phyloP scores from a whole-genome alignment of 768 basidiomycete species.

The Lactifluus hygrophoroides region DNA sequence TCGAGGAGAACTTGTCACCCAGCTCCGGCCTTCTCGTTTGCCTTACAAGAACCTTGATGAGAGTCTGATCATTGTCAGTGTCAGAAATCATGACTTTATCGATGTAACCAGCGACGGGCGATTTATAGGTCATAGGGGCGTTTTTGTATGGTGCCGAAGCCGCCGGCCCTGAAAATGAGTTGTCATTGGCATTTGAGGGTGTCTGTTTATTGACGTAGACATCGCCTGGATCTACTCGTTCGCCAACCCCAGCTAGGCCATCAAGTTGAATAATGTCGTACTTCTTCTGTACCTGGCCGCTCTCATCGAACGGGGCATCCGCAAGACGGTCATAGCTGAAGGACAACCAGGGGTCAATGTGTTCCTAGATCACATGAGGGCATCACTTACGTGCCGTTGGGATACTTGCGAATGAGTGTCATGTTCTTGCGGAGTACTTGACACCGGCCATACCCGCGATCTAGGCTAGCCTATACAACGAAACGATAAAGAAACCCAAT shows the following conservation, averaged over 20 bases:
- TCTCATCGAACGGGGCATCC: conserved; percentile 82
- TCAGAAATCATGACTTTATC: conserved; percentile 98
- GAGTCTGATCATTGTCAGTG: conserved; percentile 90
- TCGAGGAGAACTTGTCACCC: conserved; percentile 96
- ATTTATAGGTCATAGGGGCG: conserved; percentile 87
- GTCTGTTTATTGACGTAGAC: conserved; percentile 97
- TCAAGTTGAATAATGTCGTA: conserved; percentile 90
- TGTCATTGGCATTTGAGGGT: conserved; percentile 89
- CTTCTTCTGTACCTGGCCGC: conserved; percentile 68
- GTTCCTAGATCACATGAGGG: background rate
- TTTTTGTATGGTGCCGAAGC: conserved; percentile 86
- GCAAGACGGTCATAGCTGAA: conserved; percentile 85
- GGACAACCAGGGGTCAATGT: background rate
- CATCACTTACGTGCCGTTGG: conserved; percentile 84
- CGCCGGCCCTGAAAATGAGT: conserved; percentile 77
- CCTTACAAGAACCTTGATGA: conserved; percentile 95
- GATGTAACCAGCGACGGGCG: conserved; percentile 86
- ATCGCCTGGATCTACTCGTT: conserved; percentile 86
- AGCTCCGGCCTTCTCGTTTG: conserved; percentile 95
- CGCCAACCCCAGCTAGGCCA: conserved; percentile 91
- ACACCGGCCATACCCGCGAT: conserved; percentile 95
- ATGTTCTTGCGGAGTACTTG: conserved; percentile 96
- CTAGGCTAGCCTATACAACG: conserved; percentile 69
- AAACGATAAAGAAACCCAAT: background rate
- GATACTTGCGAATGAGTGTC: conserved; percentile 90